phyloP scores from a whole-genome alignment of 1,284 basidiomycete species.

The Ganoderma lucidum region DNA sequence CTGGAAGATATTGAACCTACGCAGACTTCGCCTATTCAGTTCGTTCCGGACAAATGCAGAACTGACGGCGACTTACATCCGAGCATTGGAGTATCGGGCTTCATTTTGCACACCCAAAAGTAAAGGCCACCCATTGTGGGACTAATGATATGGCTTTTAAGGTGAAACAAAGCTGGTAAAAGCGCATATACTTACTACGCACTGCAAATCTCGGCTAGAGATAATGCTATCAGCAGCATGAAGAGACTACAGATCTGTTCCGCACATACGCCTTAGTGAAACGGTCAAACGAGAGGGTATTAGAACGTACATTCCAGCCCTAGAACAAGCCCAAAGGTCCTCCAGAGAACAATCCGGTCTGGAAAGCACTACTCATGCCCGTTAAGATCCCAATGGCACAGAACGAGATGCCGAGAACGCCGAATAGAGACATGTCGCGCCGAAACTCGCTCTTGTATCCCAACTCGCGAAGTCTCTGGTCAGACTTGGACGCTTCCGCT shows the following conservation, averaged over 20 bases:
- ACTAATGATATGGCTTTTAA: constrained; percentile 35
- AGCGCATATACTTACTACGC: constrained; percentile 53
- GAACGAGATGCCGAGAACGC: constrained; percentile 68
- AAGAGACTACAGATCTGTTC: constrained; percentile 63
- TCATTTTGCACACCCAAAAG: constrained; percentile 74
- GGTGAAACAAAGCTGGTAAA: background rate
- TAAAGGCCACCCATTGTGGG: constrained; percentile 67
- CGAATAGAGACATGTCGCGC: constrained; percentile 66
- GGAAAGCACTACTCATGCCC: constrained; percentile 64
- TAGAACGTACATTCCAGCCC: constrained; percentile 66
- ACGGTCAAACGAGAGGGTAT: background rate
- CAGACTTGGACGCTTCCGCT: constrained; percentile 39
- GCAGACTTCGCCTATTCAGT: constrained; percentile 32
- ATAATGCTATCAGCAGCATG: constrained; percentile 65
- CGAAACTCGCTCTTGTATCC: constrained; percentile 63
- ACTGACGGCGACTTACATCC: constrained; percentile 53
- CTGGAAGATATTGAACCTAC: constrained; percentile 26
- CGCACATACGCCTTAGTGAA: background rate
- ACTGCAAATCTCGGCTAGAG: constrained; percentile 67
- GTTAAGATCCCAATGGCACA: constrained; percentile 68
- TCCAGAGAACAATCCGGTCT: constrained; percentile 65
- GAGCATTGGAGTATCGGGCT: constrained; percentile 59
- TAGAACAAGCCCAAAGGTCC: constrained; percentile 67
- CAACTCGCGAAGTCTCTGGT: constrained; percentile 58
- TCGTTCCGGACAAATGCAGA: background rate